These are phyloP conservation scores for Dactylellina leptospora DNA, from an alignment of 2,329 filamentous ascomycete genomes.

Conservation along the genomic window DNA sequence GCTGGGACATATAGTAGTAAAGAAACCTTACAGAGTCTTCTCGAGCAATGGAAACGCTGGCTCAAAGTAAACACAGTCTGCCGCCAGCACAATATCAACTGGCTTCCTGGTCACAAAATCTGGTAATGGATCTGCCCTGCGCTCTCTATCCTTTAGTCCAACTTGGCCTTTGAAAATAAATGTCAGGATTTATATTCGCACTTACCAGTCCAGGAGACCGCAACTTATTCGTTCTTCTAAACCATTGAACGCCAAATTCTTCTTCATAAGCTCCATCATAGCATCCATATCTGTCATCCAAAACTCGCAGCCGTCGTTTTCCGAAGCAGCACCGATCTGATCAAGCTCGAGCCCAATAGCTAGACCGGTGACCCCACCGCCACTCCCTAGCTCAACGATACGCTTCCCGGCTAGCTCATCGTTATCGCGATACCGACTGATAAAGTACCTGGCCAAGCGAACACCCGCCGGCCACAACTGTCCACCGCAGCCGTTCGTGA, in stretches of 20 bases:
- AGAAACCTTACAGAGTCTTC: conserved; percentile 71
- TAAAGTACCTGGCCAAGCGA: conserved; percentile 84
- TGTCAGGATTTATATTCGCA: conserved; percentile 58
- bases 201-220: conserved; percentile 81
- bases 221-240: conserved; percentile 72
- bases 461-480: conserved; percentile 95
- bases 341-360: conserved; percentile 58
- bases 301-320: conserved; percentile 65
- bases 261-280: conserved; percentile 85
- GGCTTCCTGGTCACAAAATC: conserved; percentile 66
- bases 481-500: conserved; percentile 87
- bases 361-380: conserved; percentile 83
- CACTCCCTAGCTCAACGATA: conserved; percentile 84
- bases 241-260: conserved; percentile 84
- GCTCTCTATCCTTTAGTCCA: background rate
- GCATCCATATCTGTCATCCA: conserved; percentile 86
- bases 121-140: conserved; percentile 70
- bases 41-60: conserved; percentile 90
- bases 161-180: background rate
- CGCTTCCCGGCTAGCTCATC: conserved; percentile 54
- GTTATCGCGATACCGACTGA: conserved; percentile 63
- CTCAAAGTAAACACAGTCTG: conserved; percentile 97
- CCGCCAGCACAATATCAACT: conserved; percentile 86
- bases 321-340: conserved; percentile 26
- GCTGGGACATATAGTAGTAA: background rate